Conservation (phyloP, 2,329 filamentous ascomycete genomes). For the Fusarium pseudonygamai region DNA sequence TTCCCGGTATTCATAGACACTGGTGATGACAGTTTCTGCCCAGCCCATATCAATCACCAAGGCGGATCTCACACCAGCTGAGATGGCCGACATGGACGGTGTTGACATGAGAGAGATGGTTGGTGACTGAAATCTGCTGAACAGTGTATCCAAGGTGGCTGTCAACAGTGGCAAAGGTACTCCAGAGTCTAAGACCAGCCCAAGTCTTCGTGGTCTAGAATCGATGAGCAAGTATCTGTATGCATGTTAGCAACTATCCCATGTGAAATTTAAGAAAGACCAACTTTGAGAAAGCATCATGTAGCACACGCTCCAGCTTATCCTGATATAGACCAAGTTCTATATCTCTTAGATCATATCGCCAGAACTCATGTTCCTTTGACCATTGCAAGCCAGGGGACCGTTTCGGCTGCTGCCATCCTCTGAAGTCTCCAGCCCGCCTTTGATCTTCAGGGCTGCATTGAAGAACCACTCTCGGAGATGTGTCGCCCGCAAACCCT, state of each 20-base stretch:
- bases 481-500: constrained; percentile 86
- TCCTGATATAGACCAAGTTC: constrained; percentile 86
- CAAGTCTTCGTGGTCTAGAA: constrained; percentile 77
- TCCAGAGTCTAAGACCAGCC: constrained; percentile 79
- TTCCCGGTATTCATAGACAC: constrained; percentile 90
- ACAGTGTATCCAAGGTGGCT: constrained; percentile 78
- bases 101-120: constrained; percentile 83
- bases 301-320: constrained; percentile 83
- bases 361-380: constrained; percentile 78
- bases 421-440: constrained; percentile 82
- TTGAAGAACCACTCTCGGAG: constrained; percentile 74
- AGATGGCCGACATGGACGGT: constrained; percentile 77
- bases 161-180: constrained; percentile 83
- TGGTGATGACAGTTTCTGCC: constrained; percentile 87
- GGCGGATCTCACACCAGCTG: constrained; percentile 85
- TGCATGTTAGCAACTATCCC: constrained; percentile 19
- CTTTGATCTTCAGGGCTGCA: constrained; percentile 81
- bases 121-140: constrained; percentile 81
- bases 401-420: constrained; percentile 67
- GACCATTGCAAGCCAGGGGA: constrained; percentile 66
- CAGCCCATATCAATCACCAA: constrained; percentile 92
- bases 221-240: constrained; percentile 73
- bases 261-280: background rate
- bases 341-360: constrained; percentile 74
- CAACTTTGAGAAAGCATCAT: constrained; percentile 84